phyloP scores from a whole-genome alignment of 2,329 filamentous ascomycete species.

The Trichoderma sp. region DNA sequence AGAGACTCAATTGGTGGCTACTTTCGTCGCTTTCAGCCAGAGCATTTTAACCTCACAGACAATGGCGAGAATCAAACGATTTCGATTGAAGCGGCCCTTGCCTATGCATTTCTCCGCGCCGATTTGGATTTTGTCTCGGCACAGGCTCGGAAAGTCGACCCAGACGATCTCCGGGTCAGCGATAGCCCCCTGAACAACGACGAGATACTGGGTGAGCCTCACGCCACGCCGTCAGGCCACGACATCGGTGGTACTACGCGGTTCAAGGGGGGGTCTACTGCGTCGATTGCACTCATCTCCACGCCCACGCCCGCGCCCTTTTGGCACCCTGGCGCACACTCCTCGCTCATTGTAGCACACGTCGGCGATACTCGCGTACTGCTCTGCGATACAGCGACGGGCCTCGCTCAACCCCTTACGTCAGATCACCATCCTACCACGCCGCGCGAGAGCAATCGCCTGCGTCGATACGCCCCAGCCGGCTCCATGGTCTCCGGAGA shows the following conservation, averaged over 20 bases:
- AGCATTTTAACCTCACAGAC: slow-evolving; percentile 64
- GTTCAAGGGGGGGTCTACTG: slow-evolving; percentile 93
- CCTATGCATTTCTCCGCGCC: slow-evolving; percentile 90
- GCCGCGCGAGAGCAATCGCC: slow-evolving; percentile 78
- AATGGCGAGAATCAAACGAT: slow-evolving; percentile 41
- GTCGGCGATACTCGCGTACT: slow-evolving; percentile 92
- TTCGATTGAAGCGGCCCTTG: slow-evolving; percentile 76
- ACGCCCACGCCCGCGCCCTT: slow-evolving; percentile 91
- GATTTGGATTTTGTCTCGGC: slow-evolving; percentile 93
- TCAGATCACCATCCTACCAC: slow-evolving; percentile 92
- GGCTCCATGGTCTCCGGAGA: slow-evolving; percentile 81
- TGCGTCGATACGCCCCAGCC: slow-evolving; percentile 79
- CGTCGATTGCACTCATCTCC: slow-evolving; percentile 85
- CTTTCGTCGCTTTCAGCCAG: slow-evolving; percentile 85
- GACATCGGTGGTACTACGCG: slow-evolving; percentile 74
- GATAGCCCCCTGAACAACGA: slow-evolving; percentile 83
- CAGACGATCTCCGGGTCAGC: slow-evolving; percentile 68
- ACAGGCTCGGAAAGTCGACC: slow-evolving; percentile 80
- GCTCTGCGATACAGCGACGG: slow-evolving; percentile 84
- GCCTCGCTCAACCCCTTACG: slow-evolving; percentile 78
- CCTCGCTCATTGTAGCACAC: slow-evolving; percentile 83
- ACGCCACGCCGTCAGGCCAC: slow-evolving; percentile 58
- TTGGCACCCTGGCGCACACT: slow-evolving; percentile 88
- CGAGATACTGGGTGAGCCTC: slow-evolving; percentile 73
- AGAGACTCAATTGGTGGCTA: slow-evolving; percentile 88